Evolutionary conservation across 805 yeast genomes (phyloP).

Genomic region (Wickerhamomyces queroliae): DNA sequence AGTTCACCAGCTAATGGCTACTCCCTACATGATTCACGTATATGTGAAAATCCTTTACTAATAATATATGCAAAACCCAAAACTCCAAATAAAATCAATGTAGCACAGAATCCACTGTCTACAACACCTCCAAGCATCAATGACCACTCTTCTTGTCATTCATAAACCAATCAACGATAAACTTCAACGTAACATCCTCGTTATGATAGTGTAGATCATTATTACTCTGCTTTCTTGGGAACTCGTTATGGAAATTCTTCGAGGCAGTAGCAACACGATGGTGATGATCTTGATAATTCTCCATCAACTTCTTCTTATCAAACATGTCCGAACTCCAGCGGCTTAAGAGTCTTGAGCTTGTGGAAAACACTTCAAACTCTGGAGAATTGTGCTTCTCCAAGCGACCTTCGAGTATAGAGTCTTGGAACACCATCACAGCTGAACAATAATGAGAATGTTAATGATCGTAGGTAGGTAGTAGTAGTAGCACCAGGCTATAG

Average conservation of each 20-base stretch:
- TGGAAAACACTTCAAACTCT: background rate
- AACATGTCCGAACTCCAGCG: background rate
- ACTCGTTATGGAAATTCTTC: constrained; percentile 21
- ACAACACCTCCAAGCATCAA: background rate
- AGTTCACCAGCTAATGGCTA: too few species aligned
- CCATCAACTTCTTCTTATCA: background rate
- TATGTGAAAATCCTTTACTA: too few species aligned
- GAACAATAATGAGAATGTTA: background rate
- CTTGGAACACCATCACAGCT: constrained; percentile 12
- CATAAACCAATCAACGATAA: constrained; percentile 20
- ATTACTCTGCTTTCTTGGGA: constrained; percentile 22
- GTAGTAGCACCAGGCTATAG: background rate
- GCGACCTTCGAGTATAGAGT: constrained; percentile 15
- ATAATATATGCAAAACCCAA: too few species aligned
- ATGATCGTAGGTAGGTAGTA: background rate
- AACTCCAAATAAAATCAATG: constrained; percentile 3
- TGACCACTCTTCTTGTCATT: constrained; percentile 5
- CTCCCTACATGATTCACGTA: too few species aligned
- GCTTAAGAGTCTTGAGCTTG: background rate
- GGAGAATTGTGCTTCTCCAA: constrained; percentile 11
- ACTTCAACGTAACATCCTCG: constrained; percentile 22
- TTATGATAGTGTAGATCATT: constrained; percentile 22
- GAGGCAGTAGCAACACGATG: constrained; percentile 6
- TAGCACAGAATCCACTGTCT: background rate
- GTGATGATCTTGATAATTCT: constrained; percentile 5